Evolutionary conservation across 495 filamentous ascomycete genomes (phyloP).

Genomic region (Copromyces sp.): DNA sequence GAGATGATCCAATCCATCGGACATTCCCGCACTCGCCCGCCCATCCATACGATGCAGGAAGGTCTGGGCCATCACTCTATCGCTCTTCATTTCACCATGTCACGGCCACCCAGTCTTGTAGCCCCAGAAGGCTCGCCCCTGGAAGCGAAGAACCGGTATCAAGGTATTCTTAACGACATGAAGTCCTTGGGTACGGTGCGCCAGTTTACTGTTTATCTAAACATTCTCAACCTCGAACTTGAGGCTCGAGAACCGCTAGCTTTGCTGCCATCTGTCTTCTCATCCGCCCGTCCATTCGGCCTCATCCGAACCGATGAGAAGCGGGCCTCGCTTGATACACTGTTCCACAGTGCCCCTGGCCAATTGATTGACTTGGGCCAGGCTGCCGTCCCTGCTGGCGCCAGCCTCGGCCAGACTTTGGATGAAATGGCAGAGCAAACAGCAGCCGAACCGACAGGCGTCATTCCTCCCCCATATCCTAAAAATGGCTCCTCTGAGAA

Average conservation of each 20-base stretch:
- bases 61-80: too few species aligned
- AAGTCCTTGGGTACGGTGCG: not conserved
- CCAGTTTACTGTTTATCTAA: slow-evolving; percentile 1
- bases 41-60: not conserved
- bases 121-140: not conserved
- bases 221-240: not conserved
- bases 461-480: not conserved
- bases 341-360: not conserved
- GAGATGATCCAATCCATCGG: not conserved
- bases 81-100: not conserved
- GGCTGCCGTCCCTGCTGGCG: not conserved
- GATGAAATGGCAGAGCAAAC: not conserved
- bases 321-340: not conserved
- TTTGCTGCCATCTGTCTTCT: slow-evolving; percentile 2
- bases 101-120: not conserved
- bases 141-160: not conserved
- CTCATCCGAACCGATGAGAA: not conserved
- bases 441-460: not conserved
- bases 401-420: not conserved
- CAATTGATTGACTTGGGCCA: not conserved
- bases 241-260: not conserved
- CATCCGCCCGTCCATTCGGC: not conserved
- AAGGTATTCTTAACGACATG: not conserved
- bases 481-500: not conserved
- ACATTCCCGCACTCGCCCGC: not conserved